Evolutionary conservation across 2,329 filamentous ascomycete genomes (phyloP).

Genomic region (Cordyceps tenuipes): DNA sequence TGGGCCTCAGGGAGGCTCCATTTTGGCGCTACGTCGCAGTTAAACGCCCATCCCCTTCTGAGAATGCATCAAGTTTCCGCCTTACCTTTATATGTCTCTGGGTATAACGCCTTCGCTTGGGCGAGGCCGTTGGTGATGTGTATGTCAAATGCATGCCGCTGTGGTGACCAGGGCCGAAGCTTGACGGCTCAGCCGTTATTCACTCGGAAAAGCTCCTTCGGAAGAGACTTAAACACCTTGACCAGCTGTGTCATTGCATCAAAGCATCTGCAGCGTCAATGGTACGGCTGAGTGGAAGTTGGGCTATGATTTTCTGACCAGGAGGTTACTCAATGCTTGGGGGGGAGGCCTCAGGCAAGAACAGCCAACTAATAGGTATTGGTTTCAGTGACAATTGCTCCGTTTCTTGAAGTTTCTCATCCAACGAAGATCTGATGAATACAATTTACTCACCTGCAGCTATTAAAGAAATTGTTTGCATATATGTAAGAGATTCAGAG

Average conservation of each 20-base stretch:
- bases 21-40: conserved; percentile 16
- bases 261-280: too few relatives aligned
- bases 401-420: too few relatives aligned
- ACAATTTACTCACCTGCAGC: too few relatives aligned
- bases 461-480: too few relatives aligned
- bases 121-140: not conserved
- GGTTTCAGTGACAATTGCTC: too few relatives aligned
- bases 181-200: conserved; percentile 12
- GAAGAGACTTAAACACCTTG: conserved; percentile 9
- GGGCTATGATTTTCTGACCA: too few relatives aligned
- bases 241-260: conserved; percentile 6
- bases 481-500: too few relatives aligned
- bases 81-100: conserved; percentile 11
- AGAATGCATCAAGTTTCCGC: not conserved
- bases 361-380: too few relatives aligned
- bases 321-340: too few relatives aligned
- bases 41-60: not conserved
- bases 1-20: conserved; percentile 17
- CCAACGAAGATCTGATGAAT: too few relatives aligned
- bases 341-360: too few relatives aligned
- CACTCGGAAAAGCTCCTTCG: conserved; percentile 14
- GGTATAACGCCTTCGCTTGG: conserved; percentile 10
- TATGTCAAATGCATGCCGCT: conserved; percentile 6
- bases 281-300: not conserved
- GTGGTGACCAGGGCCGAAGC: conserved; percentile 12